phyloP scores from a whole-genome alignment of 176 grass and related monocot genomes.

The Guadua angustifolia region DNA sequence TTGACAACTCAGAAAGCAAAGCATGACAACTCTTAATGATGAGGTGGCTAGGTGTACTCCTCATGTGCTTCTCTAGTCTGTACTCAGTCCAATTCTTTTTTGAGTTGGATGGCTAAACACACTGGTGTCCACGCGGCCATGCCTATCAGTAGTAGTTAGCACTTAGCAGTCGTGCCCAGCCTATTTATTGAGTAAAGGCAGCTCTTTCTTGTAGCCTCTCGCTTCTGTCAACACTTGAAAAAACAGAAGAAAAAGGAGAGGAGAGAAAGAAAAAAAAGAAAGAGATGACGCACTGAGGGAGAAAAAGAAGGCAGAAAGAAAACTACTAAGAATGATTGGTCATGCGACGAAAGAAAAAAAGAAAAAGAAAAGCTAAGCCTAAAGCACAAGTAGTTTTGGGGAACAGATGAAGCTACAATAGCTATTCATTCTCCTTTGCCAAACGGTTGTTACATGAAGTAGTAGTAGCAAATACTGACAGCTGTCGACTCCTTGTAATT shows the following conservation, averaged over 20 bases:
- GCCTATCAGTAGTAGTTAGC: not conserved
- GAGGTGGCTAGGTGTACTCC: not conserved
- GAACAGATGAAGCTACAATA: not conserved
- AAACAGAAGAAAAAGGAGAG: not conserved
- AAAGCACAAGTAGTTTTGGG: conserved; percentile 26
- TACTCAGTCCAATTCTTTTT: not conserved
- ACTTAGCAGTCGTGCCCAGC: not conserved
- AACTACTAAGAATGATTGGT: conserved; percentile 18
- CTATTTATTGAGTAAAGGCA: not conserved
- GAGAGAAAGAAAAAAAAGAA: no score
- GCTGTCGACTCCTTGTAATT: not conserved
- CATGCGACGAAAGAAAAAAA: not conserved
- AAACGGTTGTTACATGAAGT: not conserved
- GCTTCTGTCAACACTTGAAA: not conserved
- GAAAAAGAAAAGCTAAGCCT: not conserved
- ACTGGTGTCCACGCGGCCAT: no score
- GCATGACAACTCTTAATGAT: not conserved
- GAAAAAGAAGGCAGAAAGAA: not conserved
- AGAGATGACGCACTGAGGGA: not conserved
- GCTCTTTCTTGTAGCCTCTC: not conserved
- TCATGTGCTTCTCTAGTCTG: not conserved
- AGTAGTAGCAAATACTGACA: not conserved
- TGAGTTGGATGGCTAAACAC: not conserved
- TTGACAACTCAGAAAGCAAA: not conserved
- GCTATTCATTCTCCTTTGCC: conserved; percentile 4